Evolutionary conservation across 108 stramenopile genomes (phyloP).

Genomic region (Stephanodiscus triporus): DNA sequence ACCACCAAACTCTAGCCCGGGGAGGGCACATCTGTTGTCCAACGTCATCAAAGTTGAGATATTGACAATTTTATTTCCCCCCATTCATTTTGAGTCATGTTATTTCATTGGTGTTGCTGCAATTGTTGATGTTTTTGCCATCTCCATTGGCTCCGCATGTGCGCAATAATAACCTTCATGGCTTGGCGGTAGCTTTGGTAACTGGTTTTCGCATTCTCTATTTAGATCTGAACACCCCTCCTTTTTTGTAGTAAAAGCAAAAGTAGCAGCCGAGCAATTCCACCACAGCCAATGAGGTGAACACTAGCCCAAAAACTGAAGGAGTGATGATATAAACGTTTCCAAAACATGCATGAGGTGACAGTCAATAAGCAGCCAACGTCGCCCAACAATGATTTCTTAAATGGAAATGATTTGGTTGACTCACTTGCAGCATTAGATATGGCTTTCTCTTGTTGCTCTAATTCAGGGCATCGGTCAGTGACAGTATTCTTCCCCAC

Average conservation of each 20-base stretch:
- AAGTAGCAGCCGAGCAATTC: slow-evolving; percentile 43
- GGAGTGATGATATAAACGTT: neutral
- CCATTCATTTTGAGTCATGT: too few species aligned
- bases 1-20: too few species aligned
- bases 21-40: too few species aligned
- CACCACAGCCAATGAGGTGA: slow-evolving; percentile 25
- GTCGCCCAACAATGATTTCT: neutral
- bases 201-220: too few species aligned
- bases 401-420: neutral
- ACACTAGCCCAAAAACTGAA: slow-evolving; percentile 36
- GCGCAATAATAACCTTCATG: too few species aligned
- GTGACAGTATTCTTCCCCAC: slow-evolving; percentile 36
- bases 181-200: too few species aligned
- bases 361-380: neutral
- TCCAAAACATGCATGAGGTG: neutral
- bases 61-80: too few species aligned
- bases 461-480: slow-evolving; percentile 32
- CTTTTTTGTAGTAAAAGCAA: slow-evolving; percentile 35
- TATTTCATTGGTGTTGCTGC: too few species aligned
- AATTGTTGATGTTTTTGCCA: too few species aligned
- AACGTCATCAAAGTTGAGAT: too few species aligned
- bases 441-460: slow-evolving; percentile 12
- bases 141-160: too few species aligned
- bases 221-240: neutral
- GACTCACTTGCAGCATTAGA: slow-evolving; percentile 27